phyloP scores from a whole-genome alignment of 2,329 filamentous ascomycete genomes.

The Aspergillus fumigatiaffinis region DNA sequence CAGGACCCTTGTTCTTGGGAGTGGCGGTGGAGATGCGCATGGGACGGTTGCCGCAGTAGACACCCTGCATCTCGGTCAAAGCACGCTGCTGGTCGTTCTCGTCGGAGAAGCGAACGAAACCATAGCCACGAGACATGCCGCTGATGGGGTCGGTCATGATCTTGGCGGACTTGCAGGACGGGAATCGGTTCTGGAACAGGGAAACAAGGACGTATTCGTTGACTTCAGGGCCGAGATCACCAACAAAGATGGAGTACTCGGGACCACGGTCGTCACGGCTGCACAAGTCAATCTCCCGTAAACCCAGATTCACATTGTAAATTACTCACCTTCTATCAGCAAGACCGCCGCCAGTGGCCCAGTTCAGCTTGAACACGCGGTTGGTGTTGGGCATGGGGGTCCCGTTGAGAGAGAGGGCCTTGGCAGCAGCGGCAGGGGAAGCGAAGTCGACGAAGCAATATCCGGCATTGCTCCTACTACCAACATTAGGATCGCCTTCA shows the following conservation, averaged over 20 bases:
- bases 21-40: slow-evolving; percentile 99
- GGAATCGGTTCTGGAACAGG: slow-evolving; percentile 93
- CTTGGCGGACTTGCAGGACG: slow-evolving; percentile 97
- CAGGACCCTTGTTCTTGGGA: slow-evolving; percentile 76
- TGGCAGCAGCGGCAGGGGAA: slow-evolving; percentile 76
- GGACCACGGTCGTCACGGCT: slow-evolving; percentile 88
- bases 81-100: slow-evolving; percentile 95
- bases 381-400: slow-evolving; percentile 87
- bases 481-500: slow-evolving; percentile 38
- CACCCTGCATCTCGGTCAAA: slow-evolving; percentile 96
- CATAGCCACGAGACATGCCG: slow-evolving; percentile 95
- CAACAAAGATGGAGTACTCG: slow-evolving; percentile 96
- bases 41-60: slow-evolving; percentile 96
- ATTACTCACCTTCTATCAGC: slow-evolving; percentile 76
- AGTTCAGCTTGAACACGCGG: slow-evolving; percentile 97
- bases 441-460: slow-evolving; percentile 98
- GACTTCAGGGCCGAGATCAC: slow-evolving; percentile 94
- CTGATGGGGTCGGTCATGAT: slow-evolving; percentile 99
- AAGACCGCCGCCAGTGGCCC: slow-evolving; percentile 93
- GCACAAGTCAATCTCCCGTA: slow-evolving; percentile 6
- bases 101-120: slow-evolving; percentile 94
- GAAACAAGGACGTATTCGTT: slow-evolving; percentile 98
- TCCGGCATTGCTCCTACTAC: slow-evolving; percentile 75
- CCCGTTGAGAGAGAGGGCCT: slow-evolving; percentile 87
- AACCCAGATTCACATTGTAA: neutral